Base-by-base conservation (phyloP, 768 basidiomycete genomes). In the Serendipita sp. region DNA sequence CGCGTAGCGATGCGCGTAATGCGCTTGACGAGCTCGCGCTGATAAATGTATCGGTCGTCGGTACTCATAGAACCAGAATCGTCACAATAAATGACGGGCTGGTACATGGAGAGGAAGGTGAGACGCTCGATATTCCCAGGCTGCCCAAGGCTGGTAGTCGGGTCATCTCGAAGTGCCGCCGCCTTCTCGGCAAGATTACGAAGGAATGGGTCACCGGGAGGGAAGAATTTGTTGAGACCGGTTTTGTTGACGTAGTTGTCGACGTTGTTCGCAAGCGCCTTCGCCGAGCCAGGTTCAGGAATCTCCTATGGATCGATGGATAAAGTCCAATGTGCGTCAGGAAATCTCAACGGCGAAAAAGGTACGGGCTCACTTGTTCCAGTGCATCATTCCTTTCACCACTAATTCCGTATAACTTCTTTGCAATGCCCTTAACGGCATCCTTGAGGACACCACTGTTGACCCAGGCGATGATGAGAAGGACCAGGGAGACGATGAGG, bases 81-180 rank as follows among this genome's bases (percentile, higher is more conserved):
- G 64, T 68, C 58, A 34, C 66, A 67, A 58, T 68, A 68, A 38
- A 68, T 63, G 63, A 68, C 64, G n/a, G 64, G 63, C 44, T 66
- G 67, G 46, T 68, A 67, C 18, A 68, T 58, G 13, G 72, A 68
- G 10, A 72, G 69, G 3, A 56, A 63, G 41, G 66, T 71, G 3
- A 73, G 63, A 32, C 66, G 72, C 60, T 62, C 65, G 41, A 72
- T 36, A 44, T 71, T 71, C 38, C 71, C 67, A 0, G 68, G 70
- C 16, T 16, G 5, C 36, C 67, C 68, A 18, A 68, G 66, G 28
- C 28, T 16, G 35, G 67, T 64, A 8, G 41, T 60, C 16, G 38
- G 52, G 47, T 67, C 67, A 18, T 65, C 44, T 18, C 48, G 32
- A 4, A 65, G 65, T 7, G 18, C 30, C 11, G 48, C 13, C 64